Base-by-base conservation (phyloP, 306 rosid species). In the Citrullus mucosospermus region DNA sequence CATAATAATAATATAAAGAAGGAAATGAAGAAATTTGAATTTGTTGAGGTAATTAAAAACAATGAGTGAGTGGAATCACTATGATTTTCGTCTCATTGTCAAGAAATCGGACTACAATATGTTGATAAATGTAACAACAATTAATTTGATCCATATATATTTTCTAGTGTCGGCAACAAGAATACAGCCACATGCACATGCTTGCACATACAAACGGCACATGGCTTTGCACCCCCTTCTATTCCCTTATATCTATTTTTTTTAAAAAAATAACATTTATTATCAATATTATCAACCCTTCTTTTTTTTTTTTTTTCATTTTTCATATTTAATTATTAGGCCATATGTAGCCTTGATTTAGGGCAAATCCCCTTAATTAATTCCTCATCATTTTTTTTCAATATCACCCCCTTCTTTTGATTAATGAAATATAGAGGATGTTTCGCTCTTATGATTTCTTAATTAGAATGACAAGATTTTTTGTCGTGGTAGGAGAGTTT, bases 81-180 rank as follows among this genome's bases (percentile, higher is more conserved):
- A 8, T 75, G 63, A 75, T 75, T 75, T 51, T 75, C 34, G 34
- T 34, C 50, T 75, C 32, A 54, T 75, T 75, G 78, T 75, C 78
- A 53, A 32, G 11, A 17, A 75, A 75, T 75, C 22, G 20, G 65
- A 36, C 44, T 51, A 55, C 77, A 73, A 25, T 51, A 73, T 51
- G 78, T 48, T 73, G 22, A 54, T 75, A 55, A 75, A 75, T 75
- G 50, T 28, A 51, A 50, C n/a, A 51, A 16, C 43, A 50, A 50
- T 70, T 6, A 54, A 50, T 51, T 73, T 28, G 78, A 12, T 30
- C 44, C 62, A 73, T 68, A 48, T 73, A 73, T 41, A 57, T 38
- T 70, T 70, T 25, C 38, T 54, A 25, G 66, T 75, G 78, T 75
- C 78, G 78, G 78, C 25, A 73, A 11, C 59, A 53, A 73, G 44